Base-by-base conservation (phyloP, 495 filamentous ascomycete species). In the Penicillium bovifimosum region DNA sequence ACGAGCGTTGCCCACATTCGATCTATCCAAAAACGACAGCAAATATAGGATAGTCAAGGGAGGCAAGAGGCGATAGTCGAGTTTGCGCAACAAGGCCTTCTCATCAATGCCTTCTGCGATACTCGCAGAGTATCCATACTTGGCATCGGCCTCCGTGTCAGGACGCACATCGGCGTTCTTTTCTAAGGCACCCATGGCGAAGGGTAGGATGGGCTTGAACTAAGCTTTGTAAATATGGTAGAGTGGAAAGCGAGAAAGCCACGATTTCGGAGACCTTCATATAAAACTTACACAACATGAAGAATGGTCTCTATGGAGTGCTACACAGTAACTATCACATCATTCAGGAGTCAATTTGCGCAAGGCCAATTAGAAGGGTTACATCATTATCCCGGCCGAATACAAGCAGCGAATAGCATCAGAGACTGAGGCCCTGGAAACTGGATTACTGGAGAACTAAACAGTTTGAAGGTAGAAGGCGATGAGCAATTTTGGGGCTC, bases 11-110 rank as follows among this genome's bases (percentile, higher is more conserved):
- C 76, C 80, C 40, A 83, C 84, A 72, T 90, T 91, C 65, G 82
- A 86, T 46, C 86, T 76, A 58, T 90, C 86, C 16, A 91, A 68
- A 51, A 91, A 90, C 5, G 84, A 88, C 5, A 89, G 66, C 13
- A 90, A 69, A 59, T 88, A 91, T 16, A 91, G 64, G 2, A 89
- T 61, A 1, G 83, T 84, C 24, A 90, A 70, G 0, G 83, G 80
- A 6, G 87, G 87, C 1, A 91, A 64, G 2, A 90, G 67, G 34
- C 74, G 71, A 41, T 68, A 59, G 60, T 90, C 87, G 3, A 90
- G 62, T 59, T 86, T 90, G 20, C 84, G 72, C 6, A 90, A 62
- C 16, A 89, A 58, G 0, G 77, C 67, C 41, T 76, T 79, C 67
- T 90, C 85, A 40, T 86, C 79, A 47, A 84, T 74, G 0, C 53